phyloP scores from a whole-genome alignment of 352 stramenopile genomes.

The Aphanomyces cochlioides region DNA sequence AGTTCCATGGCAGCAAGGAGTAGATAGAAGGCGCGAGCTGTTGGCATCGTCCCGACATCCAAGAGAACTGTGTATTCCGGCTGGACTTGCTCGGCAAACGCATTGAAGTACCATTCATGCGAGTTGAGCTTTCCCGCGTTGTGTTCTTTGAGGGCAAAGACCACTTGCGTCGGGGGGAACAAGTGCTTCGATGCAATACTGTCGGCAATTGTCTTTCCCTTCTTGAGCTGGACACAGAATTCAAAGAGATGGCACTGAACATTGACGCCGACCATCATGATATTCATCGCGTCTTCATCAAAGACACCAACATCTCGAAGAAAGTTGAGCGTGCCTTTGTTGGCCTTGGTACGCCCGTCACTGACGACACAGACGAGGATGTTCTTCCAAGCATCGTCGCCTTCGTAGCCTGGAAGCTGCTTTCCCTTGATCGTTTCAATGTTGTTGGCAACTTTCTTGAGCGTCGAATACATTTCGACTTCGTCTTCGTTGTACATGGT shows the following conservation, averaged over 20 bases:
- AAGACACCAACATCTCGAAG: conserved; percentile 30
- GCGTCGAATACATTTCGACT: conserved; percentile 31
- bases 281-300: conserved; percentile 32
- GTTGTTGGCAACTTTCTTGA: conserved; percentile 33
- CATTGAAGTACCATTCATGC: conserved; percentile 40
- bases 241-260: conserved; percentile 32
- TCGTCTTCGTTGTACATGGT: conserved; percentile 35
- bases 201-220: conserved; percentile 26
- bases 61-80: conserved; percentile 39
- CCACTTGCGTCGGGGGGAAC: conserved; percentile 30
- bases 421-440: conserved; percentile 30
- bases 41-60: conserved; percentile 40
- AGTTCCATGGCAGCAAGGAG: conserved; percentile 35
- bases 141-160: conserved; percentile 36
- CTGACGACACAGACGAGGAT: conserved; percentile 30
- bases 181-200: conserved; percentile 7
- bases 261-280: conserved; percentile 32
- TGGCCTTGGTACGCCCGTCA: conserved; percentile 32
- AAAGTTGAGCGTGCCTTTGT: conserved; percentile 31
- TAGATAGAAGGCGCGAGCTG: conserved; percentile 23
- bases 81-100: conserved; percentile 36
- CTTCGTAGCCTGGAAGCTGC: conserved; percentile 32
- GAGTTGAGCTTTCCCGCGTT: conserved; percentile 42
- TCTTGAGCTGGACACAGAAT: conserved; percentile 31
- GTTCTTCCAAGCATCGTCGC: conserved; percentile 32